Evolutionary conservation across 2,329 filamentous ascomycete genomes (phyloP), one percentile per base, ranked within the genome.

Genomic region (Pseudogymnoascus verrucosus): DNA sequence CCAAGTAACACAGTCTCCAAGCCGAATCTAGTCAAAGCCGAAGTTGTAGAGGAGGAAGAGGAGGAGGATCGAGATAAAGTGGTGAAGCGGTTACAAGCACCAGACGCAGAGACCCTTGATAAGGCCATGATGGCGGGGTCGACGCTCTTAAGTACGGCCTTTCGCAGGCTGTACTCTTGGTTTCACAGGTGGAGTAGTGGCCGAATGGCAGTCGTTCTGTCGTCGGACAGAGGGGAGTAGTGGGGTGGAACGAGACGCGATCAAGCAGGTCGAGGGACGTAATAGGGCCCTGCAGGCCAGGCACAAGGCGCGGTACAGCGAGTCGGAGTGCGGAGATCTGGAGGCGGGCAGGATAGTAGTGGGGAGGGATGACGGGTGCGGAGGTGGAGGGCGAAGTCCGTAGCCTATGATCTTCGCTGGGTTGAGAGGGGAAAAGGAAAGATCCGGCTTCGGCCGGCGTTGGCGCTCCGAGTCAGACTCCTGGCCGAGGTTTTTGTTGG

Each of bases 331-430:
- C 44, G 44, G 44, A 54, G 44, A 54, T 51, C 44, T 54, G 44
- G 44, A 54, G 44, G 44, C 44, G 44, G 44, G 44, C 44, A 54
- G 44, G 51, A 73, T 71, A 40, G 71, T 61, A 8, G 74, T 72
- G 5, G 71, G 69, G 21, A 67, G 67, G 7, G 74, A 68, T 2
- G 74, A 74, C 69, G 31, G 31, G 31, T 34, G 61, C 19, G 23
- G 54, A 61, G 19, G 57, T 39, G 31, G 63, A 61, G 21, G 62
- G 21, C 23, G 36, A 28, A 31, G 40, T 72, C 63, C 44, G 69
- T 31, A 54, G 44, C 44, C 44, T 54, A 54, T 54, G 44, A 54
- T 54, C 44, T 54, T 31, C 44, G 44, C 44, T 28, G 44, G 44
- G 44, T 23, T 54, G 44, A 54, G 44, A 26, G n/a, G 44, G 14